phyloP scores from a whole-genome alignment of 225 moss, liverwort and hornwort genomes.

The Sphagnum contortum region DNA sequence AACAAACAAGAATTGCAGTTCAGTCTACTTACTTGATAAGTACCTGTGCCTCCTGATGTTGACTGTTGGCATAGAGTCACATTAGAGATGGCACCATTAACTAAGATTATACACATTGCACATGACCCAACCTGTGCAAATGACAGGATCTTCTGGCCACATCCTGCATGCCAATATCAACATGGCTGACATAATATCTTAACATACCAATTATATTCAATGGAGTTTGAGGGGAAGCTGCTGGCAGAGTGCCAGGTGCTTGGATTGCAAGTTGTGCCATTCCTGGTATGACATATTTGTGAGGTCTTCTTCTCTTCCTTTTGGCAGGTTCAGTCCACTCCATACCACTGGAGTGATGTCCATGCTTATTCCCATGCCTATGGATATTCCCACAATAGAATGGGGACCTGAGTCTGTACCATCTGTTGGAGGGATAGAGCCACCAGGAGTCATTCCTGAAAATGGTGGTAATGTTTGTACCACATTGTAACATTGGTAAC shows the following conservation, averaged over 20 bases:
- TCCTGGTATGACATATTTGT: slow-evolving; percentile 33
- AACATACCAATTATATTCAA: no score
- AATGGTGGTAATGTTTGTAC: slow-evolving; percentile 25
- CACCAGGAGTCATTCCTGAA: slow-evolving; percentile 10
- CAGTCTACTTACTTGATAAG: slow-evolving; percentile 44
- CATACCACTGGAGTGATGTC: slow-evolving; percentile 13
- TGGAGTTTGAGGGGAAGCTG: slow-evolving; percentile 21
- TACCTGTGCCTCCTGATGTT: slow-evolving; percentile 61
- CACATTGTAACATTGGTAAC: not conserved
- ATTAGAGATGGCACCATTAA: slow-evolving; percentile 62
- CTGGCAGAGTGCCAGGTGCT: slow-evolving; percentile 15
- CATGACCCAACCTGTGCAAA: slow-evolving; percentile 58
- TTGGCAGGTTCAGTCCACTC: slow-evolving; percentile 28
- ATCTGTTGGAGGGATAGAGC: not conserved
- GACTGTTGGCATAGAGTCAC: slow-evolving; percentile 62
- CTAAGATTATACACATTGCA: slow-evolving; percentile 60
- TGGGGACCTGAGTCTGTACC: not conserved
- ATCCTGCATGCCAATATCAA: slow-evolving; percentile 24
- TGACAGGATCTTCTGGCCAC: slow-evolving; percentile 54
- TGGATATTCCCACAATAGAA: slow-evolving; percentile 12
- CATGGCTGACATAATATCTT: no score
- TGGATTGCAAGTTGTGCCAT: slow-evolving; percentile 32
- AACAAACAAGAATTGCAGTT: not conserved
- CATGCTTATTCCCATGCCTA: slow-evolving; percentile 14
- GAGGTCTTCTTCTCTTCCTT: slow-evolving; percentile 57